Evolutionary conservation across 176 grass and related monocot genomes (phyloP).

Genomic region (Elaeis guineensis): DNA sequence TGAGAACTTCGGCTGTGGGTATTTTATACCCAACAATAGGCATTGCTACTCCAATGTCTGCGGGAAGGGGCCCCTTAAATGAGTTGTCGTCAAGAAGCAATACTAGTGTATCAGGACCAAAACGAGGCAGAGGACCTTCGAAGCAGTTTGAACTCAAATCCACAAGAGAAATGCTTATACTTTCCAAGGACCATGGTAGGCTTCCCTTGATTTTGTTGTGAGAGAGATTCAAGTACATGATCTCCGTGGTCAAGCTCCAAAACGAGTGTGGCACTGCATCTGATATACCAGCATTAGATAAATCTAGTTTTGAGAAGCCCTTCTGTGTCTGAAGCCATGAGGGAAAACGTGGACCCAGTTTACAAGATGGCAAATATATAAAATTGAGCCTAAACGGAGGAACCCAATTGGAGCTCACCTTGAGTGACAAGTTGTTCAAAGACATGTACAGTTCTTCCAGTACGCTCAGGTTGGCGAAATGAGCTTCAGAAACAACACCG

Average conservation of each 20-base stretch:
- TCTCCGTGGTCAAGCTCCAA: not conserved
- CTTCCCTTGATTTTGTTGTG: constrained; percentile 12
- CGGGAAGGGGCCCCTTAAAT: constrained; percentile 5
- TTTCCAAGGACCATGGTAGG: constrained; percentile 13
- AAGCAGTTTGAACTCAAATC: not conserved
- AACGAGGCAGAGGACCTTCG: not conserved
- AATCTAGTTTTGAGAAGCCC: not conserved
- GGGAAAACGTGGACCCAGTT: constrained; percentile 21
- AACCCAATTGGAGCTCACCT: constrained; percentile 9
- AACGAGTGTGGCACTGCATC: constrained; percentile 14
- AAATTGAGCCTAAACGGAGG: not conserved
- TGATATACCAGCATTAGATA: constrained; percentile 15
- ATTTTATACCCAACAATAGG: too few species aligned
- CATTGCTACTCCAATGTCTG: constrained; percentile 4
- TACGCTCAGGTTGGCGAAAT: constrained; percentile 1
- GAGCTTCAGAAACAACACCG: constrained; percentile 14
- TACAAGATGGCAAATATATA: not conserved
- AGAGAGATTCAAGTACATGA: not conserved
- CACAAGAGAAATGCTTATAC: not conserved
- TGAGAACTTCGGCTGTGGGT: too few species aligned
- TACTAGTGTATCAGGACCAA: constrained; percentile 5
- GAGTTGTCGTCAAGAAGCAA: constrained; percentile 16
- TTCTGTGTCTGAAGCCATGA: constrained; percentile 10
- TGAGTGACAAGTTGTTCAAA: not conserved
- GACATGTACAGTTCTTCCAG: not conserved